Percentiles rank a stretch among this genome's conserved stretches.
Evolutionary conservation across 192 early-diverging fungal species (phyloP).

Genomic region (Linnemannia exigua): DNA sequence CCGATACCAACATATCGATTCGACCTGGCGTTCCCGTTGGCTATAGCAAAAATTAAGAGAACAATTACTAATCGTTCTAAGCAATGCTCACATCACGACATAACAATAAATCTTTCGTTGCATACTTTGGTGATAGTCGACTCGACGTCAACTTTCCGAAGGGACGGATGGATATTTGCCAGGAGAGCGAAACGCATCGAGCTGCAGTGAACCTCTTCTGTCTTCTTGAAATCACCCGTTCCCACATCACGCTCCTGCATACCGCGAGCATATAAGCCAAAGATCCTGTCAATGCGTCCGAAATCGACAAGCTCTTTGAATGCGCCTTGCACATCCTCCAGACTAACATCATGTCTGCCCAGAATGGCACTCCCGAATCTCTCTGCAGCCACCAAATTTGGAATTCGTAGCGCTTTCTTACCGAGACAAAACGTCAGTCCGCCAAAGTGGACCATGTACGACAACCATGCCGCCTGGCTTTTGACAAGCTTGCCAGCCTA

Average conservation of each 20-base stretch:
- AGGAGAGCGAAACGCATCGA: constrained; percentile 40
- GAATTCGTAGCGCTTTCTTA: constrained; percentile 42
- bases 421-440: constrained; percentile 37
- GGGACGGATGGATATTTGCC: constrained; percentile 41
- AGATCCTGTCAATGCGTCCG: constrained; percentile 23
- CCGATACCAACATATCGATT: constrained; percentile 41
- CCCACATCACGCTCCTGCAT: constrained; percentile 23
- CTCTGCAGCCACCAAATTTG: constrained; percentile 42
- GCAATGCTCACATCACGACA: constrained; percentile 18
- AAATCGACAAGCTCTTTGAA: constrained; percentile 16
- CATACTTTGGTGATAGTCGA: constrained; percentile 46
- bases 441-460: constrained; percentile 42
- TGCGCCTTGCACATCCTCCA: constrained; percentile 30
- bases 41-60: constrained; percentile 30
- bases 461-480: constrained; percentile 43
- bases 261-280: constrained; percentile 24
- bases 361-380: constrained; percentile 40
- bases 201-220: constrained; percentile 45
- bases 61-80: constrained; percentile 1
- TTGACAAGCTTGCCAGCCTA: constrained; percentile 24
- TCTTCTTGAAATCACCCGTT: constrained; percentile 30
- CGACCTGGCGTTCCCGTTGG: constrained; percentile 22
- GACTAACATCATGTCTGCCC: constrained; percentile 9
- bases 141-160: constrained; percentile 38
- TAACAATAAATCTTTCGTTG: constrained; percentile 14